These are phyloP conservation scores for Cardiospermum halicacabum DNA, from an alignment of 345 rosid genomes.

Conservation along the genomic window DNA sequence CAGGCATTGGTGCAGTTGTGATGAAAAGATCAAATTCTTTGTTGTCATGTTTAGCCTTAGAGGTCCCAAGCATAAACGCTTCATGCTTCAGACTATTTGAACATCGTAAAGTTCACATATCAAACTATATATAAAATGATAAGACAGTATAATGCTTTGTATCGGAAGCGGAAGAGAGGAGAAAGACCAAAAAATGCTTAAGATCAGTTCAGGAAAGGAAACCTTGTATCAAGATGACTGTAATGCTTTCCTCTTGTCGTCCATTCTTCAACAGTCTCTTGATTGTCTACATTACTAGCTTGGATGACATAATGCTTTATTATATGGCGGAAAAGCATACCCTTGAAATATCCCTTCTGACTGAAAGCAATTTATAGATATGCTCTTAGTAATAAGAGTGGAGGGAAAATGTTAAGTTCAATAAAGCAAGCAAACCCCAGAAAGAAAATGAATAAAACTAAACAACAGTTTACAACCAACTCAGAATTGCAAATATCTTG, in stretches of 20 bases:
- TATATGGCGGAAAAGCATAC: constrained; percentile 54
- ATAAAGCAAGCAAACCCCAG: background rate
- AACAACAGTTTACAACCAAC: too few species aligned
- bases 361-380: constrained; percentile 33
- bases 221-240: constrained; percentile 40
- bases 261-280: constrained; percentile 55
- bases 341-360: constrained; percentile 58
- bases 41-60: constrained; percentile 40
- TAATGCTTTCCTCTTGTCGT: constrained; percentile 40
- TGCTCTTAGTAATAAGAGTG: background rate
- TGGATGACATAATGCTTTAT: constrained; percentile 58
- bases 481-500: background rate
- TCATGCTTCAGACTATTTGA: constrained; percentile 56
- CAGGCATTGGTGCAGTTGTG: constrained; percentile 54
- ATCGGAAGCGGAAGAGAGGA: background rate
- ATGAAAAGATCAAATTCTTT: constrained; percentile 59
- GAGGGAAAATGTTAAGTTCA: constrained; percentile 1
- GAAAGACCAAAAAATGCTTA: background rate
- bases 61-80: constrained; percentile 69
- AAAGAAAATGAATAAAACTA: background rate
- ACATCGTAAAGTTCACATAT: constrained; percentile 4
- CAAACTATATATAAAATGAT: constrained; percentile 11
- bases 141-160: background rate
- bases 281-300: constrained; percentile 38
- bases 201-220: constrained; percentile 5